A percentile compares a stretch with the other conserved stretches of the same genome.
These are phyloP conservation scores for Aureobasidium sp. DNA, from an alignment of 2,329 filamentous ascomycete genomes.

Conservation along the genomic window DNA sequence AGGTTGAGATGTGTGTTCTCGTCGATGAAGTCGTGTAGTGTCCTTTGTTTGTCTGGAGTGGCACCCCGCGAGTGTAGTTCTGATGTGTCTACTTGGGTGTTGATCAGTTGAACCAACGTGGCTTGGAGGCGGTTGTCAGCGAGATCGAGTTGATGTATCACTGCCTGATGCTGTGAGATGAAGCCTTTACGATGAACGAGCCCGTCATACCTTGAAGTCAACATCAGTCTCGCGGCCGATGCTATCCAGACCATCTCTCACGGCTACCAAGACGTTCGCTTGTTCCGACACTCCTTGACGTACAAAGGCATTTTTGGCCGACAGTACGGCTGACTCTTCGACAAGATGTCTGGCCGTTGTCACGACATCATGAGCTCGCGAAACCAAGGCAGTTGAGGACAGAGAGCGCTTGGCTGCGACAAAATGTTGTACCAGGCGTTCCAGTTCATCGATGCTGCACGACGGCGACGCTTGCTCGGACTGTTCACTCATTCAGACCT, in stretches of 20 bases:
- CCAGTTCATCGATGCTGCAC: slow-evolving; percentile 47
- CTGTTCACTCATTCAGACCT: slow-evolving; percentile 18
- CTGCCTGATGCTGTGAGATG: slow-evolving; percentile 30
- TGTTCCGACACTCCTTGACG: slow-evolving; percentile 38
- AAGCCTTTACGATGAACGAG: neutral
- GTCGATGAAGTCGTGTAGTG: slow-evolving; percentile 69
- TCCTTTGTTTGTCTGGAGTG: slow-evolving; percentile 42
- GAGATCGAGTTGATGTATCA: slow-evolving; percentile 59
- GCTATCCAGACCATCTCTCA: slow-evolving; percentile 37
- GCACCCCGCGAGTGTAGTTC: slow-evolving; percentile 10
- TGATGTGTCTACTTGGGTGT: slow-evolving; percentile 56
- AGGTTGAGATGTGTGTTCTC: slow-evolving; percentile 61
- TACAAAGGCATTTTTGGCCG: slow-evolving; percentile 42
- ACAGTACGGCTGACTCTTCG: slow-evolving; percentile 69
- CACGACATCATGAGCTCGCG: slow-evolving; percentile 80
- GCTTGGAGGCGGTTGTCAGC: slow-evolving; percentile 57
- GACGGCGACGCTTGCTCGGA: slow-evolving; percentile 37
- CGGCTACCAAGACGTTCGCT: slow-evolving; percentile 36
- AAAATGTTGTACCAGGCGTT: slow-evolving; percentile 75
- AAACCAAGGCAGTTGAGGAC: slow-evolving; percentile 68
- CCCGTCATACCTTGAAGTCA: slow-evolving; percentile 35
- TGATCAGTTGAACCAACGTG: slow-evolving; percentile 59
- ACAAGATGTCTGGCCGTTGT: slow-evolving; percentile 66
- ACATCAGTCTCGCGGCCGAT: slow-evolving; percentile 35
- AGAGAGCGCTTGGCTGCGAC: slow-evolving; percentile 82